Conservation (phyloP, 805 yeast species). For the Sugiyamaella mastotermitis region DNA sequence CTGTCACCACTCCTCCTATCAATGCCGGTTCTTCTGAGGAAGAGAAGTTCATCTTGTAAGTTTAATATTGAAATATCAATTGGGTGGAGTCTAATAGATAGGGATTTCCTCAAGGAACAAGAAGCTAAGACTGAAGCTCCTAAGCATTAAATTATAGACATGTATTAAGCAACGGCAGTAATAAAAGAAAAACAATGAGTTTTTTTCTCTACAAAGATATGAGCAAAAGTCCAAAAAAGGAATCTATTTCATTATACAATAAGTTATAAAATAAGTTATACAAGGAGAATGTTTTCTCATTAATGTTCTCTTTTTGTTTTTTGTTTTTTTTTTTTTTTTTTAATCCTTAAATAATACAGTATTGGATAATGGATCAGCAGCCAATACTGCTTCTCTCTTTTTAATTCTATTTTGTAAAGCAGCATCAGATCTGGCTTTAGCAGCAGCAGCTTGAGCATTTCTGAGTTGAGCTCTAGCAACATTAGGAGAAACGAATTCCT, state of each 20-base stretch:
- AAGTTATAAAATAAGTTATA: too few species aligned
- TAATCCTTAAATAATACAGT: slow-evolving; percentile 65
- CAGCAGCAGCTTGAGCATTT: slow-evolving; percentile 73
- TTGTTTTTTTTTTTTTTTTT: too few species aligned
- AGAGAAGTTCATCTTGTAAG: slow-evolving; percentile 63
- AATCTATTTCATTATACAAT: too few species aligned
- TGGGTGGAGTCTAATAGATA: not conserved
- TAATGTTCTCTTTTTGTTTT: too few species aligned
- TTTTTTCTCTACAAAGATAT: not conserved
- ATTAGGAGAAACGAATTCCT: slow-evolving; percentile 95
- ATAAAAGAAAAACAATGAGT: slow-evolving; percentile 5
- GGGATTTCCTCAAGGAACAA: slow-evolving; percentile 39
- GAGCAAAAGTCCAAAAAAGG: not conserved
- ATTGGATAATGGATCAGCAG: slow-evolving; percentile 75
- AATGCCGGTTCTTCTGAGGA: slow-evolving; percentile 81
- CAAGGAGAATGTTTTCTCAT: too few species aligned
- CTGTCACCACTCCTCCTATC: slow-evolving; percentile 60
- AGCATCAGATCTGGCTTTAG: slow-evolving; percentile 71
- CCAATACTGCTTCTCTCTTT: slow-evolving; percentile 66
- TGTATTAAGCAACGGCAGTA: too few species aligned
- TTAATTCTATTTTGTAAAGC: slow-evolving; percentile 70
- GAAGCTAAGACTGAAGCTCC: slow-evolving; percentile 24
- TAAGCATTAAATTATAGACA: not conserved
- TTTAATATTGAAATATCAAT: slow-evolving; percentile 1
- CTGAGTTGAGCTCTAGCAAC: slow-evolving; percentile 83